A percentile compares a stretch with the other conserved stretches of the same genome.
Evolutionary conservation across 805 yeast genomes (phyloP).

Genomic region (Kazachstania taianensis): DNA sequence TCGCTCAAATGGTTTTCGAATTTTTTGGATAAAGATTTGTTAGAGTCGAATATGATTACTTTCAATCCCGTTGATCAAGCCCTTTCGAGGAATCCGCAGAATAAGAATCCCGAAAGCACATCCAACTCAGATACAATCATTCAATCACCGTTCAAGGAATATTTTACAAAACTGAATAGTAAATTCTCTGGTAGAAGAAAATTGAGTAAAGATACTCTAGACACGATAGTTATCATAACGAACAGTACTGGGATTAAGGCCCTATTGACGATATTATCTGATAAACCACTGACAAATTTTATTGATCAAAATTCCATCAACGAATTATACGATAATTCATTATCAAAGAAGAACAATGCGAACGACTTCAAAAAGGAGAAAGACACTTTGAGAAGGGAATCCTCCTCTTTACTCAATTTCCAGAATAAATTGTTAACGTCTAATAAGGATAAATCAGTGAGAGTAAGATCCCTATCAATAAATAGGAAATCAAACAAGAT

Average conservation of each 20-base stretch:
- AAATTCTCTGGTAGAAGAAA: slow-evolving; percentile 13
- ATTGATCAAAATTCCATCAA: slow-evolving; percentile 25
- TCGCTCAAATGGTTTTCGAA: slow-evolving; percentile 27
- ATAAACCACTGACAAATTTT: slow-evolving; percentile 24
- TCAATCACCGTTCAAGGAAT: slow-evolving; percentile 28
- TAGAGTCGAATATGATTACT: slow-evolving; percentile 12
- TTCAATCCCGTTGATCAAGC: slow-evolving; percentile 8
- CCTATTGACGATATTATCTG: slow-evolving; percentile 26
- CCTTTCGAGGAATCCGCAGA: slow-evolving; percentile 1
- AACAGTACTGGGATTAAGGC: slow-evolving; percentile 29
- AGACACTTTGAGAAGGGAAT: slow-evolving; percentile 18
- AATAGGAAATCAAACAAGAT: slow-evolving; percentile 14
- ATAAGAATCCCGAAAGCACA: background rate
- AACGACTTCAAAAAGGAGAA: background rate
- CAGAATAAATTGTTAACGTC: slow-evolving; percentile 26
- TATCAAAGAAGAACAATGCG: slow-evolving; percentile 9
- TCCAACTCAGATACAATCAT: slow-evolving; percentile 1
- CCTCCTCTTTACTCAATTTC: slow-evolving; percentile 24
- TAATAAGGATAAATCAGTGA: slow-evolving; percentile 27
- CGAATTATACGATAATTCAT: slow-evolving; percentile 15
- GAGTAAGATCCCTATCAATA: slow-evolving; percentile 23
- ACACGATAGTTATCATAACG: slow-evolving; percentile 24
- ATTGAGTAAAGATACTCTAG: slow-evolving; percentile 7
- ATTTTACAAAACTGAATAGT: slow-evolving; percentile 19
- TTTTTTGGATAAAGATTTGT: slow-evolving; percentile 15